Conservation (phyloP, 2,329 filamentous ascomycete species). For the Beauveria scarabaeidicola region DNA sequence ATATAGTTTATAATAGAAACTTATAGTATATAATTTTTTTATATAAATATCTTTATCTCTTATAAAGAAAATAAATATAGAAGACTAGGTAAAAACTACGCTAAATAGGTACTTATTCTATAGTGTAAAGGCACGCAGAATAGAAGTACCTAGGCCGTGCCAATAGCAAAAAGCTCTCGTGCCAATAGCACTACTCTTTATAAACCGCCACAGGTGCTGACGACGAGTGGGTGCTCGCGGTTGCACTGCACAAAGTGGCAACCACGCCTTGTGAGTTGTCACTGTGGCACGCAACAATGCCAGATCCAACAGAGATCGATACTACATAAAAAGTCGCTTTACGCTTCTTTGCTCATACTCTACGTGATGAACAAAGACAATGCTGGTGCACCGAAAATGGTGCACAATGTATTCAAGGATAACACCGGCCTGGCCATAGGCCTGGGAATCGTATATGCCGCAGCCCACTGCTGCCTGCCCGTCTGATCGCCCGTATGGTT, state of each 20-base stretch:
- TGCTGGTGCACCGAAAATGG: neutral
- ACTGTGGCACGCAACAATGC: too few species aligned
- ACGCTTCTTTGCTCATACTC: neutral
- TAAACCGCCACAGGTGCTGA: too few species aligned
- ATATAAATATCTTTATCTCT: too few species aligned
- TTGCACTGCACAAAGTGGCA: neutral
- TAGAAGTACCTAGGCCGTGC: too few species aligned
- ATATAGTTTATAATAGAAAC: too few species aligned
- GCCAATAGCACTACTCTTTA: too few species aligned
- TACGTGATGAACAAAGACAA: neutral
- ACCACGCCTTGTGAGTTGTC: neutral
- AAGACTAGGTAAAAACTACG: too few species aligned
- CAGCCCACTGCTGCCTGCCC: slow-evolving; percentile 8
- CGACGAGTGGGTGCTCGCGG: neutral
- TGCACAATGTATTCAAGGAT: slow-evolving; percentile 2
- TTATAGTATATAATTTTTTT: too few species aligned
- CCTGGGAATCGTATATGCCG: slow-evolving; percentile 4
- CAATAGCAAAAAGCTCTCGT: too few species aligned
- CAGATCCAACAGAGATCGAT: neutral
- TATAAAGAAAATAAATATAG: too few species aligned
- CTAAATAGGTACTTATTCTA: too few species aligned
- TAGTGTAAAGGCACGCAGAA: too few species aligned
- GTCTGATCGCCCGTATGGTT: neutral
- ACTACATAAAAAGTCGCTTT: neutral
- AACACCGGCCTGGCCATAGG: neutral